A percentile compares a stretch with the other conserved stretches of the same genome.
phyloP scores from a whole-genome alignment of 2,329 filamentous ascomycete genomes.

The Aspergillus pseudoviridinutans region DNA sequence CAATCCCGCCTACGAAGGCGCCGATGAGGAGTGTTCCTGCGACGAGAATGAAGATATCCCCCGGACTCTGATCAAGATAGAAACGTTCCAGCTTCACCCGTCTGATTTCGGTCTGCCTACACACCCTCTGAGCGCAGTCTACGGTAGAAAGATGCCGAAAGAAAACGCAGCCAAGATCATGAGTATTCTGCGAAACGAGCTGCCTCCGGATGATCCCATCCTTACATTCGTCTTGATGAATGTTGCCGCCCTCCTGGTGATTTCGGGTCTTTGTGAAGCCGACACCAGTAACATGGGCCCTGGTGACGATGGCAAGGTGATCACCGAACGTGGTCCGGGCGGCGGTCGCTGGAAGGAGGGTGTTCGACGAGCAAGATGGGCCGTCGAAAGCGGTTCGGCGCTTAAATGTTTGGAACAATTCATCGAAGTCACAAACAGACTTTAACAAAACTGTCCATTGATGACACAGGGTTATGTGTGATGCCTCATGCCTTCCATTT shows the following conservation, averaged over 20 bases:
- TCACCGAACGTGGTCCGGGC: constrained; percentile 77
- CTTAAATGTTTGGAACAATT: constrained; percentile 78
- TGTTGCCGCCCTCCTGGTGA: constrained; percentile 80
- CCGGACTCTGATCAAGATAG: constrained; percentile 54
- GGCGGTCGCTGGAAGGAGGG: constrained; percentile 94
- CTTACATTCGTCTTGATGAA: constrained; percentile 94
- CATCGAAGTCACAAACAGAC: constrained; percentile 71
- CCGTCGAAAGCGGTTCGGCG: constrained; percentile 80
- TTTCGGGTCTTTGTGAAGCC: constrained; percentile 80
- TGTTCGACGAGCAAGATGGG: constrained; percentile 80
- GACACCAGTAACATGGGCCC: constrained; percentile 74
- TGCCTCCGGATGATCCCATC: constrained; percentile 74
- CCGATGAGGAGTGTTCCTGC: constrained; percentile 39
- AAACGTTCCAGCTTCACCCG: constrained; percentile 74
- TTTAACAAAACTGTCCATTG: constrained; percentile 21
- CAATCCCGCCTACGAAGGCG: constrained; percentile 41
- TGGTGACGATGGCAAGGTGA: constrained; percentile 75
- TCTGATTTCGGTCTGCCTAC: constrained; percentile 79
- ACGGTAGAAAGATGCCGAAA: constrained; percentile 75
- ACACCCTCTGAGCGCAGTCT: constrained; percentile 73
- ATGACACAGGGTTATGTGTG: neutral
- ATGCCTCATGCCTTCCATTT: constrained; percentile 12
- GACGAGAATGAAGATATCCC: constrained; percentile 36
- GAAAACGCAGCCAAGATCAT: constrained; percentile 85
- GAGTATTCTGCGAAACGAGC: constrained; percentile 68